Percentiles rank a stretch among this genome's conserved stretches.
phyloP scores from a whole-genome alignment of 345 rosid genomes.

The Linum tenue region DNA sequence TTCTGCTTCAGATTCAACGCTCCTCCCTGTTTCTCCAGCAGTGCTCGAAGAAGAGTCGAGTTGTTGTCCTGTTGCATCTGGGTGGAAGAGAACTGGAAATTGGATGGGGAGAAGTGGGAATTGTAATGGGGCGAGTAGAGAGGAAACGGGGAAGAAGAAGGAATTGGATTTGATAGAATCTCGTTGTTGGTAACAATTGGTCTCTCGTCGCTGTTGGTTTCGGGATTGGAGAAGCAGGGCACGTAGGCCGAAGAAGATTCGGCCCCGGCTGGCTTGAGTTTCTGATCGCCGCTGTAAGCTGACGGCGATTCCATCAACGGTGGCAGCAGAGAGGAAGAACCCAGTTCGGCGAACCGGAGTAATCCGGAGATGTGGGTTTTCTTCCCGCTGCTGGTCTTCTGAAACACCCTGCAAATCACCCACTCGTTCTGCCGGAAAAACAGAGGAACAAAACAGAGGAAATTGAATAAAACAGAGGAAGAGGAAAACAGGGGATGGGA shows the following conservation, averaged over 20 bases:
- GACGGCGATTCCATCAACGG: no score
- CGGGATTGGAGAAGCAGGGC: slow-evolving; percentile 75
- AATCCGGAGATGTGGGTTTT: slow-evolving; percentile 54
- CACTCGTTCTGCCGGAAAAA: neutral
- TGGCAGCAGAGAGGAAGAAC: no score
- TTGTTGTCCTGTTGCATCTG: slow-evolving; percentile 29
- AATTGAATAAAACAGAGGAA: slow-evolving; percentile 10
- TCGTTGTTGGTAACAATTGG: slow-evolving; percentile 30
- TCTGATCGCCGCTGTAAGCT: slow-evolving; percentile 13
- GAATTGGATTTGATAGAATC: no score
- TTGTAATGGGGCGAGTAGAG: slow-evolving; percentile 26
- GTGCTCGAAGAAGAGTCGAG: slow-evolving; percentile 31
- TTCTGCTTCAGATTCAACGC: slow-evolving; percentile 24
- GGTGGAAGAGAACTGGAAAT: slow-evolving; percentile 26
- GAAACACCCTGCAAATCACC: neutral
- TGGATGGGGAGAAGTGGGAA: slow-evolving; percentile 14
- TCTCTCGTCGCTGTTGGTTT: slow-evolving; percentile 24
- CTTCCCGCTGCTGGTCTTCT: slow-evolving; percentile 61
- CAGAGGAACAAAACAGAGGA: slow-evolving; percentile 1
- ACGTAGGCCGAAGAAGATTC: slow-evolving; percentile 19
- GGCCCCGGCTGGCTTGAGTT: slow-evolving; percentile 18
- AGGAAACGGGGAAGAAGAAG: slow-evolving; percentile 19
- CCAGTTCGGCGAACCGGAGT: neutral
- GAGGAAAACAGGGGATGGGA: neutral
- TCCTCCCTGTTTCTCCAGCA: slow-evolving; percentile 32